Evolutionary conservation across 31 red algal genomes (phyloP), one percentile per base, ranked within the genome.

Genomic region (Bonnemaisonia californica): DNA sequence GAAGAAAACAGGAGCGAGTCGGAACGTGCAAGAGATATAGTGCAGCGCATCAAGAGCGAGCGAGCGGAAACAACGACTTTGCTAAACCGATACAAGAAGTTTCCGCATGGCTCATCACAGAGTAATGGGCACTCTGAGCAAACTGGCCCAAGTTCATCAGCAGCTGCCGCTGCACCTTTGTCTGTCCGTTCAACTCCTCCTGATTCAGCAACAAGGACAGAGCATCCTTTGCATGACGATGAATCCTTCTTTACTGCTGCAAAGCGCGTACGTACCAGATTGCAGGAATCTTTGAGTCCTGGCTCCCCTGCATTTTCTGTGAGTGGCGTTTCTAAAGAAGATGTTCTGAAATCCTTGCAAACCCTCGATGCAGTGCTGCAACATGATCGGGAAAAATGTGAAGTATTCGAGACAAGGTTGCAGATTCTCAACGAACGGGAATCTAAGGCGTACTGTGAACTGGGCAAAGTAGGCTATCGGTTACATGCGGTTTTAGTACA

Each of bases 401-500:
- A 69, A 1, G 26, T 31, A 18, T 62, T 83, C 55, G 76, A 71
- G 62, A 64, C 42, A 12, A 37, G 62, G 16, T 69, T 79, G 24
- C 82, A 42, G 4, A 35, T 35, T 2, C 61, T 78, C n/a, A 57
- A 76, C 28, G 82, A 45, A 19, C 71, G 77, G 24, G 84, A 85
- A 67, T 21, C 35, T 30, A 37, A 56, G 37, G 76, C 80, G 3
- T 86, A 86, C 54, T 47, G 39, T 26, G 70, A 62, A 30, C 60
- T 89, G 30, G 12, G 47, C 1, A 57, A 34, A 18, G 74, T 82
- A 61, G 72, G 81, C 76, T 95, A 92, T 64, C 55, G 63, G 4
- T 80, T 98, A 34, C 89, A 93, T 79, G 92, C 89, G 39, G 96
- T 98, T 42, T 82, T 98, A 23, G 96, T 98, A 41, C 96, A 98